Percentiles rank a stretch among this genome's conserved stretches.
phyloP scores from a whole-genome alignment of 108 stramenopile genomes.

The Chaetoceros tenuissimus region DNA sequence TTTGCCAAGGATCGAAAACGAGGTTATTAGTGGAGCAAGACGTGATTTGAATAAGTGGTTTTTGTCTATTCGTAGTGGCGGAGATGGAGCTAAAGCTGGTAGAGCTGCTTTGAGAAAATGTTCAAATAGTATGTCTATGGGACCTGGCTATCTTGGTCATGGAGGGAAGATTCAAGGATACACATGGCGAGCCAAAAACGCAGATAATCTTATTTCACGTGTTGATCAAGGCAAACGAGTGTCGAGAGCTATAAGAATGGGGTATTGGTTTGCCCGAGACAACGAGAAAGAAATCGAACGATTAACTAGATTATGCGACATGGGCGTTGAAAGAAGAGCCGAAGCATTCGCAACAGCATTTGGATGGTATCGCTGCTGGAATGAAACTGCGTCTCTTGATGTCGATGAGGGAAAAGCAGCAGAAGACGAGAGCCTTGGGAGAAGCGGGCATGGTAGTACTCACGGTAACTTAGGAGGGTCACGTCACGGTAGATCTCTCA shows the following conservation, averaged over 20 bases:
- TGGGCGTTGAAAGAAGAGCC: slow-evolving; percentile 69
- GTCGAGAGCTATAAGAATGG: slow-evolving; percentile 60
- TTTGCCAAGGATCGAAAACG: slow-evolving; percentile 85
- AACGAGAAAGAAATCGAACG: slow-evolving; percentile 61
- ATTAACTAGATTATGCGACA: slow-evolving; percentile 31
- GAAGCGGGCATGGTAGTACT: slow-evolving; percentile 28
- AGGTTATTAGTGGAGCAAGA: slow-evolving; percentile 75
- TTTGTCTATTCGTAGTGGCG: slow-evolving; percentile 68
- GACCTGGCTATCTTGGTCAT: slow-evolving; percentile 64
- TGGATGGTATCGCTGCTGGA: slow-evolving; percentile 91
- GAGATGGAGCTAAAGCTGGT: slow-evolving; percentile 85
- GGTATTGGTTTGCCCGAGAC: slow-evolving; percentile 84
- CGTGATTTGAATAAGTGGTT: slow-evolving; percentile 83
- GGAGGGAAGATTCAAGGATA: slow-evolving; percentile 75
- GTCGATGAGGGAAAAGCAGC: slow-evolving; percentile 56
- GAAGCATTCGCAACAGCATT: slow-evolving; percentile 81
- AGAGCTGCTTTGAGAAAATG: slow-evolving; percentile 71
- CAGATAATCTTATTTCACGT: slow-evolving; percentile 72
- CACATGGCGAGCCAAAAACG: slow-evolving; percentile 77
- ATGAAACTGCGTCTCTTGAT: slow-evolving; percentile 35
- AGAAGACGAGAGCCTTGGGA: slow-evolving; percentile 25
- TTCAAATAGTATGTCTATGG: slow-evolving; percentile 50
- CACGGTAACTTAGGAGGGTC: slow-evolving; percentile 40
- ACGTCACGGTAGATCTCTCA: slow-evolving; percentile 50
- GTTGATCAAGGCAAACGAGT: slow-evolving; percentile 65